Evolutionary conservation across 768 basidiomycete genomes (phyloP), one percentile per base, ranked within the genome.

Genomic region (Boletus subparvulus): DNA sequence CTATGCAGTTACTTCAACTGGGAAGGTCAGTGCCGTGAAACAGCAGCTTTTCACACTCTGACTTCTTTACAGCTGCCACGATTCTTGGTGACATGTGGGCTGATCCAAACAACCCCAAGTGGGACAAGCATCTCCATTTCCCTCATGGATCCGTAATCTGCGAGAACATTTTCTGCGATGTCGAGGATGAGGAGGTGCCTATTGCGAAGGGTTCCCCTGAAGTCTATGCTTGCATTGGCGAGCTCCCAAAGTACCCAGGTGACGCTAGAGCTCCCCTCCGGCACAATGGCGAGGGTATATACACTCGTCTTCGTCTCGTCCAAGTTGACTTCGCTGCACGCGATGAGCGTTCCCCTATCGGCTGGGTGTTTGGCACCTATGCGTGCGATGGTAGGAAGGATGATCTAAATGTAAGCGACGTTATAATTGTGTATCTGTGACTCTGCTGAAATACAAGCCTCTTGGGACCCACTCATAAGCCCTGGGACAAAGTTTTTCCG

Each of bases 361-460:
- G 52, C 17, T 52, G 52, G 52, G 52, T 52, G 43, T 52, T 52
- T 13, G 52, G 52, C 13, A 52, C 52, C 17, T 52, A 14, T 37
- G 43, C 26, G 5, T 52, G 52, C 52, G 52, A 52, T 21, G 52
- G 52, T 16, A 52, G 43, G 24, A 28, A 28, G 17, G 5, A n/a
- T 6, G 42, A 10, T 7, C 7, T 2, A 33, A 14, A 52, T 6
- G 52, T 52, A 46, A 46, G 52, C 12, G 6, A 14, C 26, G 7
- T 5, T 37, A 3, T 10, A 3, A 46, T 4, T 21, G 17, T 14
- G 17, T n/a, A 6, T 19, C 6, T 3, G 32, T 44, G 4, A 11
- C 33, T 2, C 24, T 36, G 6, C 43, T 52, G 35, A 52, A 16
- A 19, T 16, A 19, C 28, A n/a, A 51, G 14, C 14, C 13, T 24